Evolutionary conservation across 1,284 basidiomycete genomes (phyloP).

Genomic region (Uromyces viciae-fabae): DNA sequence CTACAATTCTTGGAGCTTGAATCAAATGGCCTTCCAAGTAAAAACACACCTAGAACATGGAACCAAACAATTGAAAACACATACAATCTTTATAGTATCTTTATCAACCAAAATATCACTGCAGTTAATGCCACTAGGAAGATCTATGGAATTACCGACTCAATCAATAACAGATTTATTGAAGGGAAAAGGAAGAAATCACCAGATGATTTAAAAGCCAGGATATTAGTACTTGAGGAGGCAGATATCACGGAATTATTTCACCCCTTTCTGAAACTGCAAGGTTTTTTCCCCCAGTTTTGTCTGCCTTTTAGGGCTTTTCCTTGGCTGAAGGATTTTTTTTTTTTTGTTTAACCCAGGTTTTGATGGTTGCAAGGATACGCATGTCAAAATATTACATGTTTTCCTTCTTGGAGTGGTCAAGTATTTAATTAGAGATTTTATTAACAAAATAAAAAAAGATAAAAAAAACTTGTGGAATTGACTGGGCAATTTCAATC

Average conservation of each 20-base stretch:
- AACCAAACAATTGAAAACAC: not conserved
- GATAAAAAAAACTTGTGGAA: constrained; percentile 47
- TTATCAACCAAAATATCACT: not conserved
- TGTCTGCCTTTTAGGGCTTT: too few relatives aligned
- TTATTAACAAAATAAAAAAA: constrained; percentile 46
- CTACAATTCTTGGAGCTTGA: not conserved
- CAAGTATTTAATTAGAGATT: constrained; percentile 57
- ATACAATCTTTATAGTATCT: not conserved
- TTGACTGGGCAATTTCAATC: constrained; percentile 51
- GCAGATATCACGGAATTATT: not conserved
- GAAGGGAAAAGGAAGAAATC: not conserved
- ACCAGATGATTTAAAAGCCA: not conserved
- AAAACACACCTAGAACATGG: not conserved
- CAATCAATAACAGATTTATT: not conserved
- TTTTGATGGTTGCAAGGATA: constrained; percentile 53
- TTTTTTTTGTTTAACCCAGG: not conserved
- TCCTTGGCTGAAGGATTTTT: not conserved
- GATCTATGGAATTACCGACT: constrained; percentile 1
- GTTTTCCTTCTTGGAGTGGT: constrained; percentile 55
- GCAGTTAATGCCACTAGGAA: not conserved
- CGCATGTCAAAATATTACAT: constrained; percentile 56
- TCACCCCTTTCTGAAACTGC: not conserved
- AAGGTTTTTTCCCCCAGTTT: too few relatives aligned
- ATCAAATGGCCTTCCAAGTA: not conserved
- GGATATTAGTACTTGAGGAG: not conserved